Evolutionary conservation across 129 eudicot genomes (phyloP).

Genomic region (Flaveria linearis): DNA sequence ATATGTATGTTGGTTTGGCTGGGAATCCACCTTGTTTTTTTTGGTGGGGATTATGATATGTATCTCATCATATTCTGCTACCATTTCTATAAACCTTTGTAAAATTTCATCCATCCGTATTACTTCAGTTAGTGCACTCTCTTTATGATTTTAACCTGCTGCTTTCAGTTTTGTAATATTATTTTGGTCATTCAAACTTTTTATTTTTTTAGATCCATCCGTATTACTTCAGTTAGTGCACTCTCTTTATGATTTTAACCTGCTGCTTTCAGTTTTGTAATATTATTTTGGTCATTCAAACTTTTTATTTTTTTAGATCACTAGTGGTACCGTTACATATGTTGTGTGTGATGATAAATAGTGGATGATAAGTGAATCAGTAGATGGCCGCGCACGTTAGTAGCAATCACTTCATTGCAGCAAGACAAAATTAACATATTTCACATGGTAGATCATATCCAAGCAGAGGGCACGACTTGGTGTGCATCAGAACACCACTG

Average conservation of each 20-base stretch:
- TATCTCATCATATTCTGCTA: slow-evolving; percentile 34
- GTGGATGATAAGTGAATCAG: too few relatives aligned
- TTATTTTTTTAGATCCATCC: too few relatives aligned
- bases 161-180: not conserved
- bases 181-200: too few relatives aligned
- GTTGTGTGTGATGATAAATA: too few relatives aligned
- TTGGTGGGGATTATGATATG: slow-evolving; percentile 36
- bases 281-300: not conserved
- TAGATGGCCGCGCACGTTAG: too few relatives aligned
- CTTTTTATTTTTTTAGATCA: too few relatives aligned
- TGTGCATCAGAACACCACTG: too few relatives aligned
- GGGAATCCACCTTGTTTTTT: slow-evolving; percentile 38
- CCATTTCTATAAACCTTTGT: slow-evolving; percentile 32
- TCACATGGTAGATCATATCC: too few relatives aligned
- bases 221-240: slow-evolving; percentile 8
- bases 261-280: not conserved
- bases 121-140: slow-evolving; percentile 13
- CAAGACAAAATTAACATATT: too few relatives aligned
- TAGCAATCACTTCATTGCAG: too few relatives aligned
- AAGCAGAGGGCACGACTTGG: too few relatives aligned
- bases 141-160: not conserved
- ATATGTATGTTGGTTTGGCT: slow-evolving; percentile 33
- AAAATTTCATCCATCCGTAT: slow-evolving; percentile 16
- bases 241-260: not conserved
- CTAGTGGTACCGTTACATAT: too few relatives aligned